phyloP scores from a whole-genome alignment of 2,329 filamentous ascomycete genomes.

The Trichothecium roseum region DNA sequence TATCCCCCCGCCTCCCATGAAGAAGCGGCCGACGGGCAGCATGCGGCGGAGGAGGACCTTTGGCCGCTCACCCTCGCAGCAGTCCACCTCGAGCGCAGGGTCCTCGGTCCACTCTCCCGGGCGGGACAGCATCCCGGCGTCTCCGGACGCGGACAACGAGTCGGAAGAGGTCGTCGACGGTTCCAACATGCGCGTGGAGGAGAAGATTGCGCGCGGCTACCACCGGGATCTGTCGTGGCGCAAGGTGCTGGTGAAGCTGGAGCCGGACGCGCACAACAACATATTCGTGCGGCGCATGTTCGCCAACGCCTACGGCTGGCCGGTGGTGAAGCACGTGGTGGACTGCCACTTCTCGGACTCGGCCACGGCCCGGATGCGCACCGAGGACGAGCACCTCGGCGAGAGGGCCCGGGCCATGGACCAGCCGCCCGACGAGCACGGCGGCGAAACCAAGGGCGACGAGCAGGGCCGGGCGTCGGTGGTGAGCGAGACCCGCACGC shows the following conservation, averaged over 20 bases:
- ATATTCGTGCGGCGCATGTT: conserved; percentile 96
- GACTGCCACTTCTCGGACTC: conserved; percentile 88
- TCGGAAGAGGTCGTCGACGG: conserved; percentile 36
- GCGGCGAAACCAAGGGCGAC: conserved; percentile 47
- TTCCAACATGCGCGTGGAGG: conserved; percentile 79
- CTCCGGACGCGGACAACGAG: conserved; percentile 14
- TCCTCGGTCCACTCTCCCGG: background rate
- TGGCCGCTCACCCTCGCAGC: conserved; percentile 8
- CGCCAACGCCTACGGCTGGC: conserved; percentile 95
- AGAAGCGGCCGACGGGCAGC: conserved; percentile 33
- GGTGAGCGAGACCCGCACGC: conserved; percentile 7
- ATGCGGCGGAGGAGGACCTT: conserved; percentile 21
- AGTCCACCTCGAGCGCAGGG: conserved; percentile 11
- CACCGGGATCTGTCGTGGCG: conserved; percentile 88
- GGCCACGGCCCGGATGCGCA: conserved; percentile 46
- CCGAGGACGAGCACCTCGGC: conserved; percentile 53
- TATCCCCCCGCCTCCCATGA: conserved; percentile 71
- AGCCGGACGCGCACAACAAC: conserved; percentile 97
- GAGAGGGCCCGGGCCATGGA: conserved; percentile 58
- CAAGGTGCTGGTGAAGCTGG: conserved; percentile 88
- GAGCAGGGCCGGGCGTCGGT: conserved; percentile 9
- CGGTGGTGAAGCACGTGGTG: conserved; percentile 87
- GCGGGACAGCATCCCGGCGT: conserved; percentile 12
- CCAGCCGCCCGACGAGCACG: conserved; percentile 48
- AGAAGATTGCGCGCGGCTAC: conserved; percentile 95